Evolutionary conservation across 1,284 basidiomycete species (phyloP).

Genomic region (Neonothopanus nambi): DNA sequence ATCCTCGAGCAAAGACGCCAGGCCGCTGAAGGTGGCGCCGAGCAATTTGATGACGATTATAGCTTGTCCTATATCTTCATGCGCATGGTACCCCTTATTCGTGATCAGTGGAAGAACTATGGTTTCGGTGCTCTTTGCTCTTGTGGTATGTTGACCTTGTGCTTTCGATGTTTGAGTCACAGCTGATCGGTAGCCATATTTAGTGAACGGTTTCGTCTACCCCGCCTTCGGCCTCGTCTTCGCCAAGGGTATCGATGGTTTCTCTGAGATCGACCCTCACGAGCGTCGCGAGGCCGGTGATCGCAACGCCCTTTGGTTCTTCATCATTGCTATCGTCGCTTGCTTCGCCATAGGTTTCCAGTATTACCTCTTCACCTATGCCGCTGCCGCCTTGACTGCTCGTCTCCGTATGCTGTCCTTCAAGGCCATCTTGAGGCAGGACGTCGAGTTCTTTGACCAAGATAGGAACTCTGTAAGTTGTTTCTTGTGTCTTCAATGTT

Average conservation of each 20-base stretch:
- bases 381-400: conserved; percentile 68
- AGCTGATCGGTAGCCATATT: no score
- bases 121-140: no score
- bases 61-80: conserved; percentile 64
- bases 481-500: no score
- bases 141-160: no score
- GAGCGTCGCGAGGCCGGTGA: conserved; percentile 60
- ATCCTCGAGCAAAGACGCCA: conserved; percentile 56
- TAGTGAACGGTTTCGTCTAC: conserved; percentile 81
- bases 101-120: no score
- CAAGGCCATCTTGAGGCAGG: conserved; percentile 79
- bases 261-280: conserved; percentile 47
- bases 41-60: conserved; percentile 33
- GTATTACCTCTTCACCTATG: conserved; percentile 65
- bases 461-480: no score
- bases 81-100: conserved; percentile 70
- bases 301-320: conserved; percentile 76
- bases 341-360: conserved; percentile 62
- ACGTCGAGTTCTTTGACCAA: conserved; percentile 88
- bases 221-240: conserved; percentile 85
- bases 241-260: conserved; percentile 65
- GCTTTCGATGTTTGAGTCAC: no score
- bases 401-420: conserved; percentile 73
- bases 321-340: conserved; percentile 79
- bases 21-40: conserved; percentile 41